Evolutionary conservation across 2,329 filamentous ascomycete genomes (phyloP).

Genomic region (Talaromyces marneffei): DNA sequence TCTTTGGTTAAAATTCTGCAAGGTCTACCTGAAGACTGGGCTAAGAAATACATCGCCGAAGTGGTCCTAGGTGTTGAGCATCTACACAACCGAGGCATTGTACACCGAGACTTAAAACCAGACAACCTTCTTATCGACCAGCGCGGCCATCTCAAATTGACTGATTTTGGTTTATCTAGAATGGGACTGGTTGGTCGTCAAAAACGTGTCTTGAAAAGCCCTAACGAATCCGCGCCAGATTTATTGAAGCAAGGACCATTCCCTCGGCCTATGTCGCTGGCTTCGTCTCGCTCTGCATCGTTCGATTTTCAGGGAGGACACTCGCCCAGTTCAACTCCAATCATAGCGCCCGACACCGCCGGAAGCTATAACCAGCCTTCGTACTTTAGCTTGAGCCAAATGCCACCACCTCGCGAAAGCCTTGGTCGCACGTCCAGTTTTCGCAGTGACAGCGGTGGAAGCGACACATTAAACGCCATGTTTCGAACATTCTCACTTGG

Average conservation of each 20-base stretch:
- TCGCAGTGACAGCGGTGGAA: slow-evolving; percentile 87
- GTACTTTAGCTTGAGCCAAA: slow-evolving; percentile 70
- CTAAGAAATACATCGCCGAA: slow-evolving; percentile 93
- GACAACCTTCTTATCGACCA: slow-evolving; percentile 97
- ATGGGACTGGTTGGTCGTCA: slow-evolving; percentile 97
- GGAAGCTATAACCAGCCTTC: slow-evolving; percentile 74
- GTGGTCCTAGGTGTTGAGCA: slow-evolving; percentile 96
- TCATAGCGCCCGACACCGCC: slow-evolving; percentile 72
- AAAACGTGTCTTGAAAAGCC: slow-evolving; percentile 77
- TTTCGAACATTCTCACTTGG: slow-evolving; percentile 72
- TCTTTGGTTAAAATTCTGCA: slow-evolving; percentile 92
- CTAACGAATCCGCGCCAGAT: slow-evolving; percentile 81
- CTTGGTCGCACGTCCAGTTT: slow-evolving; percentile 67
- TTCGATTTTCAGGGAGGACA: slow-evolving; percentile 77
- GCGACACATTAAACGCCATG: slow-evolving; percentile 76
- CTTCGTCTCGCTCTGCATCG: slow-evolving; percentile 87
- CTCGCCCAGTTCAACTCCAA: slow-evolving; percentile 78
- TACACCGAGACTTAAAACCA: slow-evolving; percentile 93
- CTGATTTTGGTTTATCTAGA: slow-evolving; percentile 91
- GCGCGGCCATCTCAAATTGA: slow-evolving; percentile 92
- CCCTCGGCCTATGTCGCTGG: slow-evolving; percentile 73
- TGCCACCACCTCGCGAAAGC: slow-evolving; percentile 54
- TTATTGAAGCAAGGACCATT: slow-evolving; percentile 89
- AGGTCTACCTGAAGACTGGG: slow-evolving; percentile 92
- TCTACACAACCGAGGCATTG: slow-evolving; percentile 86